Conservation (phyloP, 2,329 filamentous ascomycete genomes). For the Penicillium sp. region DNA sequence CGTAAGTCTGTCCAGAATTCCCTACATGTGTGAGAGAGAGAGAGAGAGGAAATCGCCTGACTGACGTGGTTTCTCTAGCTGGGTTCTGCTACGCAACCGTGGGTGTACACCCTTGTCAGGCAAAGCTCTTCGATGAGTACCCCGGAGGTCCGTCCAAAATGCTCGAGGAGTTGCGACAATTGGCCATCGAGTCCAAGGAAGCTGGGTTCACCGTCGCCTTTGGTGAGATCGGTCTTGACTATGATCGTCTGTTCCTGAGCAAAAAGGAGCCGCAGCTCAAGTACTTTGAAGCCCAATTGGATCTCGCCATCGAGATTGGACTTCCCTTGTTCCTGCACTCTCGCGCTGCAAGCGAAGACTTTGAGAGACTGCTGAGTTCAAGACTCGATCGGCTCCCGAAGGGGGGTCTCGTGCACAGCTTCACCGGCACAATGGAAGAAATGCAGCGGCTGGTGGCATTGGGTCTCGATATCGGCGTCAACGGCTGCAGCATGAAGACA, state of each 20-base stretch:
- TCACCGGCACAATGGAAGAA: constrained; percentile 81
- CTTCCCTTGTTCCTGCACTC: constrained; percentile 90
- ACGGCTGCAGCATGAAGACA: constrained; percentile 95
- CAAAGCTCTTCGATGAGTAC: constrained; percentile 65
- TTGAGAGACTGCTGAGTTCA: constrained; percentile 63
- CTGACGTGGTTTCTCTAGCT: constrained; percentile 43
- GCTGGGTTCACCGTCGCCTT: constrained; percentile 66
- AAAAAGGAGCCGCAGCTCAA: constrained; percentile 72
- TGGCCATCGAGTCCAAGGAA: constrained; percentile 57
- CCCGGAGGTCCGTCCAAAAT: constrained; percentile 40
- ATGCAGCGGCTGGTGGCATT: constrained; percentile 73
- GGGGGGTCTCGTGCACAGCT: constrained; percentile 85
- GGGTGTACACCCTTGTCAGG: constrained; percentile 88
- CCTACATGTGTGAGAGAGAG: no score
- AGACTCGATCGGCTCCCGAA: constrained; percentile 61
- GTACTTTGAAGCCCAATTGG: constrained; percentile 77
- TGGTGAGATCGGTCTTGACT: constrained; percentile 94
- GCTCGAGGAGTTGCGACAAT: constrained; percentile 54
- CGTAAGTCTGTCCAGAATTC: constrained; percentile 47
- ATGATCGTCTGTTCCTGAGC: constrained; percentile 82
- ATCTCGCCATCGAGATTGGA: constrained; percentile 68
- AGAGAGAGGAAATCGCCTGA: neutral
- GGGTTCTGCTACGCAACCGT: constrained; percentile 82
- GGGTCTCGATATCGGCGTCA: constrained; percentile 87
- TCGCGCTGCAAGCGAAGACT: constrained; percentile 78